phyloP scores from a whole-genome alignment of 495 filamentous ascomycete species.

The Talaromyces wortmannii region DNA sequence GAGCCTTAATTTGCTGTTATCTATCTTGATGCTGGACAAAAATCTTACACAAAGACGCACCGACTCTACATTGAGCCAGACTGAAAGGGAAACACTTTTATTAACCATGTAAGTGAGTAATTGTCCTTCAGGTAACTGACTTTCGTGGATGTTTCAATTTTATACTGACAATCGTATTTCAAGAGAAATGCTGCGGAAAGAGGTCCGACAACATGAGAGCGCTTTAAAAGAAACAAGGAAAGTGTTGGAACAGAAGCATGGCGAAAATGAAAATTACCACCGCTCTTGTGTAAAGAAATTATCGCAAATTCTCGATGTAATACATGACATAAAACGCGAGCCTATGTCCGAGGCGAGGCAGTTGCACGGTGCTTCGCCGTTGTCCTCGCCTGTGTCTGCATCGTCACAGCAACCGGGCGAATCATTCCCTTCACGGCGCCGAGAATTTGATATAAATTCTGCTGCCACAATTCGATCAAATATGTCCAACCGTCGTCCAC shows the following conservation, averaged over 20 bases:
- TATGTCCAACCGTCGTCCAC: too few species aligned
- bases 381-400: too few species aligned
- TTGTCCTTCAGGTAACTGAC: not conserved
- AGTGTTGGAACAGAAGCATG: not conserved
- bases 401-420: too few species aligned
- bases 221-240: not conserved
- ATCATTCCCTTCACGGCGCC: too few species aligned
- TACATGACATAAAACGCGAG: not conserved
- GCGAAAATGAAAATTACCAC: not conserved
- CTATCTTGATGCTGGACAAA: not conserved
- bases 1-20: not conserved
- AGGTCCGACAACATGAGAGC: not conserved
- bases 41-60: not conserved
- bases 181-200: not conserved
- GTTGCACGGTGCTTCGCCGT: not conserved
- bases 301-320: not conserved
- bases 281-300: not conserved
- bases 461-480: too few species aligned
- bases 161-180: not conserved
- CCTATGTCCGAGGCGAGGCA: not conserved
- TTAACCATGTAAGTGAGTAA: not conserved
- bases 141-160: not conserved
- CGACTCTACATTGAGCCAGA: not conserved
- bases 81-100: not conserved
- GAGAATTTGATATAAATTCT: too few species aligned